Evolutionary conservation across 495 filamentous ascomycete species (phyloP), one percentile per base, ranked within the genome.

Genomic region (Annulohypoxylon nitens): DNA sequence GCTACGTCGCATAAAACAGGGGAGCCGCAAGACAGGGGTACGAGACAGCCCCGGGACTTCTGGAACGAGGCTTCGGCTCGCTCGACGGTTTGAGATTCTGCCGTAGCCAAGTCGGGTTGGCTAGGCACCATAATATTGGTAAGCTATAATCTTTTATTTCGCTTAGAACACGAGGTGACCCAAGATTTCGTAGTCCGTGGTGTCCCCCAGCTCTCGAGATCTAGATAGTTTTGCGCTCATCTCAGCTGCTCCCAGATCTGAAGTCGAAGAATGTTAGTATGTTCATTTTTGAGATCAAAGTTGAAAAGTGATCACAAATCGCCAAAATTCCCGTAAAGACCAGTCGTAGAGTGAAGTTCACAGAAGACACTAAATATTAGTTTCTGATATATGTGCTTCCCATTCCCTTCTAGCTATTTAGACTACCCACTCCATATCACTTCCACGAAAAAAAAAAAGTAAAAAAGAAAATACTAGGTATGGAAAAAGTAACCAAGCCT

Each of bases 381-480:
- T 63, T 73, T 68, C 64, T 68, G 60, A 64, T 69, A 73, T 69
- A 74, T 69, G 65, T 74, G 71, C 66, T 48, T 74, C 61, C 61
- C 66, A 71, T 71, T 74, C 66, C 64, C 71, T 74, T 69, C 66
- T 69, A 74, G 71, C 71, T 69, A 66, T 69, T 53, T 69, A 57
- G 71, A 25, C 65, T 37, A 65, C 71, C 71, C 71, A 74, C 66
- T 66, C 64, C 70, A 53, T 36, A 30, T 65, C 70, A 69, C 70
- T 61, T 73, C 65, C 41, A 61, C 20, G 58, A 47, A 25, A 68
- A 54, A 64, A 60, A 57, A 68, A 54, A 64, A 60, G 50, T 41
- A 53, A 67, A 63, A 60, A 48, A 45, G 47, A 67, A 69, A 64
- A 30, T 30, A 30, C 30, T 47, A 63, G 26, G 64, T 51, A 25